Base-by-base conservation (phyloP, 768 basidiomycete genomes). In the Tylopilus subfusipes region DNA sequence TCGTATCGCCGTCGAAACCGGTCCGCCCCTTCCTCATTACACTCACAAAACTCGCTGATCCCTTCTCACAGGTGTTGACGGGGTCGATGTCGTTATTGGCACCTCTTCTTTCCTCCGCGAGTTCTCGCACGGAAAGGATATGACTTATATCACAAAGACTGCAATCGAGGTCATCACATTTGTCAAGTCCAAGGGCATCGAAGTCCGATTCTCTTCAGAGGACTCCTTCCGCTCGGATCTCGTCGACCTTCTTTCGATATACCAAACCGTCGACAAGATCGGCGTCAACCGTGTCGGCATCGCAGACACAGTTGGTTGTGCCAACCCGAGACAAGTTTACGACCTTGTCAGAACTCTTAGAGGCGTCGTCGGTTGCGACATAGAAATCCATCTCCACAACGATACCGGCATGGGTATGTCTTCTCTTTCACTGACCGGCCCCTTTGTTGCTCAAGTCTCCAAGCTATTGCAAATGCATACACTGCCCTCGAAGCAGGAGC, bases 101-200 rank as follows among this genome's bases (percentile, higher is more conserved):
- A 98, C 97, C 10, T 98, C 95, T 11, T 98, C 95, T 39, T 99
- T 97, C 88, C 86, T 98, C 47, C 88, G 96, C 64, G 95, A 99
- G 77, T 97, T 98, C 82, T 98, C 96, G 25, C 97, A 99, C 72
- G 97, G 97, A 68, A 99, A 98, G 83, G 97, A 98, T 73, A 99
- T 99, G 93, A 77, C 92, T 43, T 99, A 97, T 77, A 99, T 99
- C 78, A 96, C 96, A 79, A 98, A 95, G 77, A 90, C 93, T 36
- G 96, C 96, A 56, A 93, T 98, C 65, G 95, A 98, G 72, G 97
- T 99, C 63, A 99, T 99, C 75, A 84, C 96, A 65, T 99, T 88
- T 65, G 96, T 99, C 82, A 99, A 99, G 82, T 94, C 90, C 78
- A 99, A 98, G 88, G 88, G 88, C 56, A 96, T 99, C 67, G 97